Conservation (phyloP, 805 yeast genomes). For the Hagleromyces aurorensis region DNA sequence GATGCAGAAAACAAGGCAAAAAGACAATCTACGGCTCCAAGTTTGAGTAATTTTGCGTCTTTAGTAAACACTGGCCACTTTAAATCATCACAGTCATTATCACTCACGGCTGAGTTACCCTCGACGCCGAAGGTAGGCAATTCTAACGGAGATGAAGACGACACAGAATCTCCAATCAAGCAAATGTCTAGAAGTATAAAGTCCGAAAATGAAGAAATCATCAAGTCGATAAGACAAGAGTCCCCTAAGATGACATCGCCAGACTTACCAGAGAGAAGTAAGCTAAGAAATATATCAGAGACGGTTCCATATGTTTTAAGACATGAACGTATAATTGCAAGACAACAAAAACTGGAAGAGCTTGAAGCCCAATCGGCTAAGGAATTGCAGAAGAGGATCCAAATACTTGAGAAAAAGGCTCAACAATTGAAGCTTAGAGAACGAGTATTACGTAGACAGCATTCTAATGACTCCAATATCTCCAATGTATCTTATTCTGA, state of each 20-base stretch:
- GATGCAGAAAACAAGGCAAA: constrained; percentile 5
- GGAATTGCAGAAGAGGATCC: constrained; percentile 67
- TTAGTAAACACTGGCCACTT: constrained; percentile 30
- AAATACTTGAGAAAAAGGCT: constrained; percentile 66
- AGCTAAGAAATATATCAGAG: constrained; percentile 69
- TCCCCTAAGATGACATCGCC: constrained; percentile 28
- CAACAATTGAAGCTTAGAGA: constrained; percentile 64
- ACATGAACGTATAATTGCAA: constrained; percentile 65
- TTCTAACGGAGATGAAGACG: constrained; percentile 8
- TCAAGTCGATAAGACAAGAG: constrained; percentile 32
- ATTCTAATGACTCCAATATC: constrained; percentile 11
- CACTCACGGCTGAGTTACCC: constrained; percentile 19
- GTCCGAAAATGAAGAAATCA: constrained; percentile 33
- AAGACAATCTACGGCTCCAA: constrained; percentile 31
- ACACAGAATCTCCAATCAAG: constrained; percentile 32
- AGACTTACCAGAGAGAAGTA: constrained; percentile 42
- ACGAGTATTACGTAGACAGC: constrained; percentile 34
- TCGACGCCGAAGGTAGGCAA: constrained; percentile 17
- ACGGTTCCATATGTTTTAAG: constrained; percentile 79
- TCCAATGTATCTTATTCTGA: constrained; percentile 15
- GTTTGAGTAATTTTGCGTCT: constrained; percentile 31
- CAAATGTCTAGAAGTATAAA: constrained; percentile 32
- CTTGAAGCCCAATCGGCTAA: constrained; percentile 70
- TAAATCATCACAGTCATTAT: constrained; percentile 26
- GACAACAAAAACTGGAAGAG: constrained; percentile 73